A percentile compares a stretch with the other conserved stretches of the same genome.
These are phyloP conservation scores for Dissophora globulifera DNA, from an alignment of 192 early-diverging fungal species.

Conservation along the genomic window DNA sequence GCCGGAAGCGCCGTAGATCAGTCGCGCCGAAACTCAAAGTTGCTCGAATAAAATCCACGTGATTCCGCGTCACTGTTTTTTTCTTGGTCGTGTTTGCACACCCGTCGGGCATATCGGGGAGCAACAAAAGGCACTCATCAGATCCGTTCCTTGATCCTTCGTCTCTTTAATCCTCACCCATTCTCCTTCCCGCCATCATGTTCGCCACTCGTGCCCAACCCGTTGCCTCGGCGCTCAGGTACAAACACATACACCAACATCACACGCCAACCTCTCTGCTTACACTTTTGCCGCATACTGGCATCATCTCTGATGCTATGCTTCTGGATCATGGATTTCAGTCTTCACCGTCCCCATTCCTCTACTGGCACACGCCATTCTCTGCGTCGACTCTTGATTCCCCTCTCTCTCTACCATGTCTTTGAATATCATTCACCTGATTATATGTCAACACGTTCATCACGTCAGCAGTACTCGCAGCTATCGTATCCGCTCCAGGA, in stretches of 20 bases:
- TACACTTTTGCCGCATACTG: too few relatives aligned
- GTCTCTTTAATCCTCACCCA: conserved; percentile 15
- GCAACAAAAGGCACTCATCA: not conserved
- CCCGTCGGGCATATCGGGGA: too few relatives aligned
- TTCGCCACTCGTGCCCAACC: conserved; percentile 51
- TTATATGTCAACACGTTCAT: too few relatives aligned
- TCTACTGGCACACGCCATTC: too few relatives aligned
- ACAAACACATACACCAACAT: not conserved
- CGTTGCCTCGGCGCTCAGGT: conserved; percentile 46
- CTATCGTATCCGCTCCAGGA: too few relatives aligned
- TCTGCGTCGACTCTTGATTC: not conserved
- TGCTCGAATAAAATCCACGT: not conserved
- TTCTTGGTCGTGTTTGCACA: not conserved
- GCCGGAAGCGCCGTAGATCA: not conserved
- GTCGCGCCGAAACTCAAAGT: not conserved
- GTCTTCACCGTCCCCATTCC: too few relatives aligned
- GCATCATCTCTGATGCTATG: too few relatives aligned
- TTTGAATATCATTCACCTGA: too few relatives aligned
- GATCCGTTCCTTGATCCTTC: conserved; percentile 18
- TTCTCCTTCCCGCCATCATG: conserved; percentile 20
- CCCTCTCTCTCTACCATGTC: too few relatives aligned
- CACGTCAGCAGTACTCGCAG: too few relatives aligned
- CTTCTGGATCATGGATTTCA: too few relatives aligned
- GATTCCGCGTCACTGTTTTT: not conserved
- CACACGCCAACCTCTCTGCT: not conserved